A percentile compares a stretch with the other conserved stretches of the same genome.
These are phyloP conservation scores for Citrus sp. DNA, from an alignment of 345 rosid genomes.

Conservation along the genomic window DNA sequence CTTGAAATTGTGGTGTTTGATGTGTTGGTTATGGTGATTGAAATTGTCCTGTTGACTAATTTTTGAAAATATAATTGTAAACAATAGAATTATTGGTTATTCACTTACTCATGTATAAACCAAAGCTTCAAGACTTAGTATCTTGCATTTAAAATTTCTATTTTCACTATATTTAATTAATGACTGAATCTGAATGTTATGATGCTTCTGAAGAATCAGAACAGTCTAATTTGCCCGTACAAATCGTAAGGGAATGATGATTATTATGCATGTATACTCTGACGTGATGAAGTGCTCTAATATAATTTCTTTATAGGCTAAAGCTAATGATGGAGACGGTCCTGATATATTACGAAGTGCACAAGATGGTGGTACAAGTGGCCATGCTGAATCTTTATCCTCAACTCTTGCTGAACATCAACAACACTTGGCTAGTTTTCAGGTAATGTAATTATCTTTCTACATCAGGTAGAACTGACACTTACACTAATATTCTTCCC, in stretches of 20 bases:
- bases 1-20: not conserved
- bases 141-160: not conserved
- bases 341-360: conserved; percentile 86
- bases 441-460: conserved; percentile 42
- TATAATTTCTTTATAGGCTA: conserved; percentile 51
- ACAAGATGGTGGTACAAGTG: conserved; percentile 73
- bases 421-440: conserved; percentile 97
- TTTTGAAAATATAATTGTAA: not conserved
- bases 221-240: too few relatives aligned
- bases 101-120: not conserved
- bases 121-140: not conserved
- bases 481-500: not conserved
- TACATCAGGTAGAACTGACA: not conserved
- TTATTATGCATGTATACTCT: not conserved
- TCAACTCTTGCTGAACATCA: conserved; percentile 92
- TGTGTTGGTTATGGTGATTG: too few relatives aligned
- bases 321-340: conserved; percentile 97
- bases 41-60: not conserved
- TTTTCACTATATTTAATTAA: too few relatives aligned
- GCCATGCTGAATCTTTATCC: conserved; percentile 91
- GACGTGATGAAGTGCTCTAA: conserved; percentile 4
- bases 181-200: not conserved
- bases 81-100: not conserved
- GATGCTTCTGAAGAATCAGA: not conserved
- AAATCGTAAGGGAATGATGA: not conserved